These are phyloP conservation scores for Fusarium nematophilum DNA, from an alignment of 2,329 filamentous ascomycete species.

Conservation along the genomic window DNA sequence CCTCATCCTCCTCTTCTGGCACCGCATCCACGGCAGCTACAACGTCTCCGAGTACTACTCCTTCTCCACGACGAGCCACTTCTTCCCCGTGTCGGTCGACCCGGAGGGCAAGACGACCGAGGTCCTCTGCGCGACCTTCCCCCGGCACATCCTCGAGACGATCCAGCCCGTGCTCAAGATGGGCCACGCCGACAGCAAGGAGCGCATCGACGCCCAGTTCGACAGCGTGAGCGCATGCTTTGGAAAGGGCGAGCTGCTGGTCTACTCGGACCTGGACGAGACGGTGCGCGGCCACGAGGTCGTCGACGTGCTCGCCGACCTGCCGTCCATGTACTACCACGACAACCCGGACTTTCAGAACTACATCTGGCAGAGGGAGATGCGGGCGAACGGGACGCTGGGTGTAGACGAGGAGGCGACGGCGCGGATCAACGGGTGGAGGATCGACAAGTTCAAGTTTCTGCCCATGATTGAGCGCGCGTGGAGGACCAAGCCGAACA, in stretches of 20 bases:
- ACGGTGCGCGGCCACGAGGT: conserved; percentile 55
- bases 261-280: conserved; percentile 64
- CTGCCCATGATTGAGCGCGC: conserved; percentile 65
- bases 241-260: conserved; percentile 52
- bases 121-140: conserved; percentile 48
- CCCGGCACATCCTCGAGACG: conserved; percentile 45
- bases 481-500: conserved; percentile 58
- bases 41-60: conserved; percentile 44
- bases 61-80: conserved; percentile 46
- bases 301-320: conserved; percentile 58
- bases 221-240: conserved; percentile 65
- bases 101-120: conserved; percentile 37
- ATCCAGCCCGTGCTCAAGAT: conserved; percentile 51
- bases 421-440: conserved; percentile 58
- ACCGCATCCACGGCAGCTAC: conserved; percentile 38
- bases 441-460: conserved; percentile 68
- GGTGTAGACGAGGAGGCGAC: conserved; percentile 45
- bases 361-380: conserved; percentile 55
- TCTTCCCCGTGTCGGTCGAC: conserved; percentile 45
- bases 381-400: conserved; percentile 49
- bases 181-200: conserved; percentile 45
- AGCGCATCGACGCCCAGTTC: conserved; percentile 56
- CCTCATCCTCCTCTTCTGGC: conserved; percentile 41
- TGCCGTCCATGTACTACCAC: conserved; percentile 55
- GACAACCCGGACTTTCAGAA: conserved; percentile 52